phyloP scores from a whole-genome alignment of 1,284 basidiomycete species.

The Austropuccinia psidii region DNA sequence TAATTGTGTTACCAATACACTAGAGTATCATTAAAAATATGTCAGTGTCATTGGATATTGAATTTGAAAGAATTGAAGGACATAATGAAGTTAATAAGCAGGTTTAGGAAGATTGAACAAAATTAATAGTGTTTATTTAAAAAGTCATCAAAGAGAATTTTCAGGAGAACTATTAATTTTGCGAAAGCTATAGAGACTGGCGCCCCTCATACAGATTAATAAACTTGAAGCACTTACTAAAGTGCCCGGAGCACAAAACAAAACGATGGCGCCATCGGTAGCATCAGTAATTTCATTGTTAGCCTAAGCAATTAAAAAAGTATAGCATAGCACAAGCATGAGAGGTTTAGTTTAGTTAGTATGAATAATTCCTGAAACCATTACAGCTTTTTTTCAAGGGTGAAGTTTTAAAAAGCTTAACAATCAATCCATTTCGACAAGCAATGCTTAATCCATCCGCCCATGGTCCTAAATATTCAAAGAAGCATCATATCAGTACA shows the following conservation, averaged over 20 bases:
- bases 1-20: conserved; percentile 35
- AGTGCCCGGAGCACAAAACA: conserved; percentile 36
- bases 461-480: conserved; percentile 16
- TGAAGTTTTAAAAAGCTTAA: not conserved
- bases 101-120: not conserved
- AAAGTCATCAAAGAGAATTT: not conserved
- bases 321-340: not conserved
- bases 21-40: not conserved
- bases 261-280: conserved; percentile 34
- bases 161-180: not conserved
- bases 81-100: not conserved
- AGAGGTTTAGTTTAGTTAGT: too few relatives aligned
- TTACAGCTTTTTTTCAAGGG: not conserved
- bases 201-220: too few relatives aligned
- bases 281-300: conserved; percentile 37
- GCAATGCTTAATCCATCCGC: conserved; percentile 36
- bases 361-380: too few relatives aligned
- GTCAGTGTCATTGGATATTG: too few relatives aligned
- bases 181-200: not conserved
- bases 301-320: not conserved
- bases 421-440: conserved; percentile 32
- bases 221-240: not conserved
- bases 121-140: not conserved
- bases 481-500: not conserved
- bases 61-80: not conserved